A percentile compares a stretch with the other conserved stretches of the same genome.
These are phyloP conservation scores for Umbelopsis sp. DNA, from an alignment of 192 early-diverging fungal genomes.

Conservation along the genomic window DNA sequence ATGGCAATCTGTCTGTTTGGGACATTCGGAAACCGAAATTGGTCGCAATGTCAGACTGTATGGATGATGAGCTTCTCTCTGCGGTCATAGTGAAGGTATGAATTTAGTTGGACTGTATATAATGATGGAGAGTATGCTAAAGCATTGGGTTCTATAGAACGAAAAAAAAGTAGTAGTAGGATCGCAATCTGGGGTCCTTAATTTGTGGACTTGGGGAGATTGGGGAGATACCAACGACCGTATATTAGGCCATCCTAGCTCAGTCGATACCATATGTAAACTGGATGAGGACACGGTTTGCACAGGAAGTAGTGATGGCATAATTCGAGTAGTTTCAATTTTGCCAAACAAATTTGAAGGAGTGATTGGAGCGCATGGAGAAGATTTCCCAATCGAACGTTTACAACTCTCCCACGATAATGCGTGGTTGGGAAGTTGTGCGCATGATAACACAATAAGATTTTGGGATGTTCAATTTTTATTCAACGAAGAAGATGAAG, in stretches of 20 bases:
- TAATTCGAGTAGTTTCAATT: conserved; percentile 79
- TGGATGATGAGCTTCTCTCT: conserved; percentile 95
- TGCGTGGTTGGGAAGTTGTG: conserved; percentile 76
- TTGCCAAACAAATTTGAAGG: conserved; percentile 93
- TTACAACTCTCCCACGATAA: conserved; percentile 70
- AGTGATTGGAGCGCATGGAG: conserved; percentile 82
- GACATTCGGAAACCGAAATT: conserved; percentile 89
- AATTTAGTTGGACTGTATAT: no score
- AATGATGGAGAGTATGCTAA: neutral
- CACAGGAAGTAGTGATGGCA: conserved; percentile 94
- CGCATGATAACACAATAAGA: conserved; percentile 86
- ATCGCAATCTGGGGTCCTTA: conserved; percentile 85
- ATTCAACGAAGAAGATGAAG: conserved; percentile 41
- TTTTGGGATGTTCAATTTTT: conserved; percentile 87
- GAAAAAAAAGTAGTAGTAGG: conserved; percentile 86
- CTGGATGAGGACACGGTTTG: conserved; percentile 81
- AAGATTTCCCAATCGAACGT: conserved; percentile 88
- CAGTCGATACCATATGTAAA: conserved; percentile 86
- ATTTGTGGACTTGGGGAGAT: conserved; percentile 85
- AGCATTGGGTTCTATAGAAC: conserved; percentile 51
- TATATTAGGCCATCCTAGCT: conserved; percentile 91
- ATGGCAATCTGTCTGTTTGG: conserved; percentile 87
- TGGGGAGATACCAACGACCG: conserved; percentile 90
- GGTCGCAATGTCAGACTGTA: conserved; percentile 78
- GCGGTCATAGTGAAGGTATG: conserved; percentile 67